Evolutionary conservation across 305 asterid genomes (phyloP).

Genomic region (Solanum hybrid): DNA sequence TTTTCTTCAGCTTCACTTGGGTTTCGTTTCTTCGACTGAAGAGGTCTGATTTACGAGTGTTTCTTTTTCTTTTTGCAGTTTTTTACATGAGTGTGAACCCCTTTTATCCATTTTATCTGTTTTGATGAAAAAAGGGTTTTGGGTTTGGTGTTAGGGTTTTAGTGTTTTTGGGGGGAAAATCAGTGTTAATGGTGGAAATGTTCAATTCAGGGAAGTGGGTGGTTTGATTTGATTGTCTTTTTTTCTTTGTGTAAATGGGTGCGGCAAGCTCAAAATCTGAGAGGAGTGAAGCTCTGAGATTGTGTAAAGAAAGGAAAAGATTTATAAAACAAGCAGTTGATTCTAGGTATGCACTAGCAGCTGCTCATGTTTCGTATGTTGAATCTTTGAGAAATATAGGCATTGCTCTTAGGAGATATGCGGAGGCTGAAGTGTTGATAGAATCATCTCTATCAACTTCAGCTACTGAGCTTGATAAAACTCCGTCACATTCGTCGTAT

Average conservation of each 20-base stretch:
- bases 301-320: conserved; percentile 78
- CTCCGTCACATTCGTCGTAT: conserved; percentile 58
- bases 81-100: not conserved
- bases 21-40: conserved; percentile 8
- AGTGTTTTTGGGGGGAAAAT: not conserved
- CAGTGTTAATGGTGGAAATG: conserved; percentile 5
- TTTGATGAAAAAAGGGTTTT: not conserved
- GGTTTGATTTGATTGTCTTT: conserved; percentile 8
- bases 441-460: conserved; percentile 54
- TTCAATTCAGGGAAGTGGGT: conserved; percentile 17
- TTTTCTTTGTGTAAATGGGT: conserved; percentile 40
- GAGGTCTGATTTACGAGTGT: not conserved
- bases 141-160: conserved; percentile 1
- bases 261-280: conserved; percentile 55
- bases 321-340: conserved; percentile 76
- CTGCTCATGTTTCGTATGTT: conserved; percentile 84
- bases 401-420: conserved; percentile 74
- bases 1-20: conserved; percentile 10
- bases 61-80: not conserved
- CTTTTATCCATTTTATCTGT: not conserved
- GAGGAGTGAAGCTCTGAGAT: conserved; percentile 60
- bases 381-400: conserved; percentile 80
- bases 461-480: conserved; percentile 59
- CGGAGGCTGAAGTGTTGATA: conserved; percentile 74
- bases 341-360: conserved; percentile 83